These are phyloP conservation scores for Russula virescens DNA, from an alignment of 768 basidiomycete species.

Conservation along the genomic window DNA sequence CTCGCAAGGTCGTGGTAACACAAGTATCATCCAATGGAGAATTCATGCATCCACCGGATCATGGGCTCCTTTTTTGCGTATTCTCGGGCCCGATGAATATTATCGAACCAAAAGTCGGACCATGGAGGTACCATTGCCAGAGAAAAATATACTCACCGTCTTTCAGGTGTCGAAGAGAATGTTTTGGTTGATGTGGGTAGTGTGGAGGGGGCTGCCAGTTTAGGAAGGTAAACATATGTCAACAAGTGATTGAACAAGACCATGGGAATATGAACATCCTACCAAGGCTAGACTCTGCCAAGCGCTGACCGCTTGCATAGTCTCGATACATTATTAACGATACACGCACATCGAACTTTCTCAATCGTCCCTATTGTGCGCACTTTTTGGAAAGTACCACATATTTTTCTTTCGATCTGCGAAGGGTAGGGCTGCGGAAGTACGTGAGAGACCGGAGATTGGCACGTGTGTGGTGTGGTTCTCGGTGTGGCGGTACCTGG, in stretches of 20 bases:
- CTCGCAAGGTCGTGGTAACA: not conserved
- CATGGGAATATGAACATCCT: too few species aligned
- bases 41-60: conserved; percentile 25
- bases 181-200: conserved; percentile 1
- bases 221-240: conserved; percentile 20
- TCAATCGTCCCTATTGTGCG: not conserved
- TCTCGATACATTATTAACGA: not conserved
- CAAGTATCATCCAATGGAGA: conserved; percentile 5
- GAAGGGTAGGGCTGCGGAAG: not conserved
- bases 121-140: conserved; percentile 23
- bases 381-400: not conserved
- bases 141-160: conserved; percentile 43
- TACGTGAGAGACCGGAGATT: not conserved
- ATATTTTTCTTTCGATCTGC: not conserved
- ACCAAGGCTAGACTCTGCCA: too few species aligned
- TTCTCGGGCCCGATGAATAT: not conserved
- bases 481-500: not conserved
- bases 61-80: not conserved
- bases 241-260: conserved; percentile 10
- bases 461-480: conserved; percentile 13
- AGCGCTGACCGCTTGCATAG: not conserved
- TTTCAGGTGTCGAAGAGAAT: conserved; percentile 45
- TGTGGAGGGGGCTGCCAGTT: conserved; percentile 6
- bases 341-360: not conserved
- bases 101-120: not conserved